Evolutionary conservation across 805 yeast genomes (phyloP).

Genomic region (Barnettozyma pratensis): DNA sequence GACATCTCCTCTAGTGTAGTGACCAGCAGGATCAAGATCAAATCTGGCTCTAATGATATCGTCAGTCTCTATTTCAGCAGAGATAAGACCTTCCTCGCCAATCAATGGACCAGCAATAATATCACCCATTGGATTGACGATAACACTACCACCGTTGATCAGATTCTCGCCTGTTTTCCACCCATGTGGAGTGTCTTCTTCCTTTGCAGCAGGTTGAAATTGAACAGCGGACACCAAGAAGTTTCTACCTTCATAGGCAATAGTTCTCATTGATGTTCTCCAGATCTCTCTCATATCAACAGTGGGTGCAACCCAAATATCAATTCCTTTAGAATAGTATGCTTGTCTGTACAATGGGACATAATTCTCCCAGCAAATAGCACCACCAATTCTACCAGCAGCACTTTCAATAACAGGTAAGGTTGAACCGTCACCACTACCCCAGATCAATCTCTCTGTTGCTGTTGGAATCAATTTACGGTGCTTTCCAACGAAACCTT

Average conservation of each 20-base stretch:
- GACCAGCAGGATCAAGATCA: slow-evolving; percentile 40
- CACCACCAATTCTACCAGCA: slow-evolving; percentile 38
- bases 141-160: slow-evolving; percentile 38
- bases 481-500: slow-evolving; percentile 37
- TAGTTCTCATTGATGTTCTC: slow-evolving; percentile 37
- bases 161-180: slow-evolving; percentile 24
- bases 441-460: slow-evolving; percentile 40
- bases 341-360: slow-evolving; percentile 37
- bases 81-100: slow-evolving; percentile 36
- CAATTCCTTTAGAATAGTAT: slow-evolving; percentile 38
- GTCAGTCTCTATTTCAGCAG: slow-evolving; percentile 37
- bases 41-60: slow-evolving; percentile 34
- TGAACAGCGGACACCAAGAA: slow-evolving; percentile 38
- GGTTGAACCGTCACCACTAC: slow-evolving; percentile 43
- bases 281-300: slow-evolving; percentile 42
- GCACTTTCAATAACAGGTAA: slow-evolving; percentile 32
- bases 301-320: slow-evolving; percentile 40
- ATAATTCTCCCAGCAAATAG: slow-evolving; percentile 44
- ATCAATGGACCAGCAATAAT: slow-evolving; percentile 38
- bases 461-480: slow-evolving; percentile 42
- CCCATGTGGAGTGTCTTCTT: slow-evolving; percentile 26
- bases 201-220: slow-evolving; percentile 29
- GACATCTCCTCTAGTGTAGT: slow-evolving; percentile 39
- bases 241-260: slow-evolving; percentile 37
- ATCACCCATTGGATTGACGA: slow-evolving; percentile 39